These are phyloP conservation scores for Typha latifolia DNA, from an alignment of 176 grass and related monocot genomes.

Conservation along the genomic window DNA sequence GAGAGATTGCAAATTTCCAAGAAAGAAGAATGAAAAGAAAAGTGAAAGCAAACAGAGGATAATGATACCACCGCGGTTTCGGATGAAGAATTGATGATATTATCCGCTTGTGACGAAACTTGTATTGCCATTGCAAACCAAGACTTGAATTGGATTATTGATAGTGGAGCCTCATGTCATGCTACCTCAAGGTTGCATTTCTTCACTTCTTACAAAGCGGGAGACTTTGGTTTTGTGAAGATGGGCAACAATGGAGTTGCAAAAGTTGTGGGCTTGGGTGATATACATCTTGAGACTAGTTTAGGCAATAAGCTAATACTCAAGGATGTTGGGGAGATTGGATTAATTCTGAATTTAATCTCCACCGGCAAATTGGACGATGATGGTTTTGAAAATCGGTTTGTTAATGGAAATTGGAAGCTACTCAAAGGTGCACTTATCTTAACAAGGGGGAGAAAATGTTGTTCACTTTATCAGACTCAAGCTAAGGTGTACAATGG, in stretches of 20 bases:
- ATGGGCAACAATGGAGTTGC: slow-evolving; percentile 8
- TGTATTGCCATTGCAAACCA: background rate
- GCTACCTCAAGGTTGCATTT: slow-evolving; percentile 1
- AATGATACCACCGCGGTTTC: background rate
- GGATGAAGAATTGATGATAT: background rate
- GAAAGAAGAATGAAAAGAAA: background rate
- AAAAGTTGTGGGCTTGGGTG: slow-evolving; percentile 2
- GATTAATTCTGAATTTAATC: background rate
- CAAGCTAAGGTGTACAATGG: no score
- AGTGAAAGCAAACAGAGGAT: background rate
- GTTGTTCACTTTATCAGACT: no score
- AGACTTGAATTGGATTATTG: slow-evolving; percentile 1
- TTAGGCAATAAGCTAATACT: background rate
- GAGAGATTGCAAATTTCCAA: no score
- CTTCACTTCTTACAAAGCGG: background rate
- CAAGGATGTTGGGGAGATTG: slow-evolving; percentile 7
- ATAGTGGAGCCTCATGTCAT: background rate
- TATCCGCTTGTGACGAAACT: background rate
- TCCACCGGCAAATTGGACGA: background rate
- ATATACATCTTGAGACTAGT: background rate
- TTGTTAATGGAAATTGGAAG: background rate
- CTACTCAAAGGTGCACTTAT: background rate
- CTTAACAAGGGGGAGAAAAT: background rate
- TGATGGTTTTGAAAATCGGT: background rate
- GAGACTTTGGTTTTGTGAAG: background rate